Base-by-base conservation (phyloP, 2,329 filamentous ascomycete species). In the Xylariaceae sp. region DNA sequence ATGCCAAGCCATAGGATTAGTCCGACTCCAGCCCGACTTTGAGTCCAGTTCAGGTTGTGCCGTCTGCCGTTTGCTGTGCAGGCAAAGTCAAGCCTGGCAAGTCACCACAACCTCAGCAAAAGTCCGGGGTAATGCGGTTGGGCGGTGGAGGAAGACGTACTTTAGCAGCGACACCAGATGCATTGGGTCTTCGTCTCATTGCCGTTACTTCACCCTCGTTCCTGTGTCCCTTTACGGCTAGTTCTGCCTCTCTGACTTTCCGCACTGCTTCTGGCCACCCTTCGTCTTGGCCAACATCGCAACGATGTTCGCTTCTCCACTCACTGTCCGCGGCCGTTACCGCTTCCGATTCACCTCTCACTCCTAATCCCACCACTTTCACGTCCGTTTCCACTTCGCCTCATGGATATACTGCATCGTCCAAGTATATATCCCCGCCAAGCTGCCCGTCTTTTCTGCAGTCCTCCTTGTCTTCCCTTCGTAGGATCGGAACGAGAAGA, bases 81-180 rank as follows among this genome's bases (percentile, higher is more conserved):
- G 12, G 26, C n/a, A n/a, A n/a, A n/a, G n/a, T n/a, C n/a, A n/a
- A 34, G 13, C 36, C 43, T 40, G 38, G 43, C 42, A 28, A 33
- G 4, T 13, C 37, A 24, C 30, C 26, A 41, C 47, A 39, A 42
- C 34, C 41, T 26, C 38, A 38, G 40, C 42, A 30, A 36, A 40
- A 38, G 39, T 39, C 42, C 45, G 47, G 50, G 51, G 54, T 52
- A 41, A 58, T 58, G 54, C 37, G 50, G 52, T 51, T 51, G 51
- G 40, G 44, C 52, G 43, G 53, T 44, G 47, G 46, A 44, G 48
- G 49, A 43, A 45, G 49, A 37, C 44, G 51, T 26, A 26, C 22
- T 26, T 11, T 32, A n/a, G 30, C 12, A 17, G 30, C 13, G 15
- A n/a, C 12, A 17, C 13, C 22, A 26, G n/a, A n/a, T n/a, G n/a